A percentile compares a stretch with the other conserved stretches of the same genome.
Evolutionary conservation across 768 basidiomycete species (phyloP).

Genomic region (Tubosaeta sp.): DNA sequence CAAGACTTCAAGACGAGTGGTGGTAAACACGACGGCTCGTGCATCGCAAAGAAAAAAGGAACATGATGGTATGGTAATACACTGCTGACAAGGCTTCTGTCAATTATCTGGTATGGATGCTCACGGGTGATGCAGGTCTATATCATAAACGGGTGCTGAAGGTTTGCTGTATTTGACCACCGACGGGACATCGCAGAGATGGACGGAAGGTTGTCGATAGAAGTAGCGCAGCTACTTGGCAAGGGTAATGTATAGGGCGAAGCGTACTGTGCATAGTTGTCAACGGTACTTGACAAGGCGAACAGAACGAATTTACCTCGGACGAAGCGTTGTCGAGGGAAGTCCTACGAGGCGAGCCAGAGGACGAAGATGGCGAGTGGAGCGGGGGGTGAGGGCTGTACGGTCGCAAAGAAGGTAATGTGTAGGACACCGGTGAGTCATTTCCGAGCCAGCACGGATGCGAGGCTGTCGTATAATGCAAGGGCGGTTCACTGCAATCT

Average conservation of each 20-base stretch:
- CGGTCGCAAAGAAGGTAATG: conserved; percentile 28
- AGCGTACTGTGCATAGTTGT: conserved; percentile 17
- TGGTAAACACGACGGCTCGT: not conserved
- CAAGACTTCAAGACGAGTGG: conserved; percentile 28
- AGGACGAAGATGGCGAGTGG: conserved; percentile 27
- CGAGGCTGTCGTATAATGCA: conserved; percentile 19
- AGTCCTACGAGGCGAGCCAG: conserved; percentile 23
- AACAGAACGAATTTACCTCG: conserved; percentile 19
- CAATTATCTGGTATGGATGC: conserved; percentile 1
- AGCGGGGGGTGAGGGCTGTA: conserved; percentile 24
- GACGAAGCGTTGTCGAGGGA: conserved; percentile 23
- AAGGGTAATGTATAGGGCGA: conserved; percentile 23
- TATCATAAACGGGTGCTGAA: conserved; percentile 33
- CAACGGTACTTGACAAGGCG: not conserved
- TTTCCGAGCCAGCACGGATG: conserved; percentile 29
- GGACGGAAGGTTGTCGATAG: conserved; percentile 30
- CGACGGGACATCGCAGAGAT: conserved; percentile 36
- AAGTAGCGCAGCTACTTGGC: conserved; percentile 26
- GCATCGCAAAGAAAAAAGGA: conserved; percentile 6
- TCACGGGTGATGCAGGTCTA: conserved; percentile 18
- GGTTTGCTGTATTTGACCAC: conserved; percentile 33
- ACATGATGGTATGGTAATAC: conserved; percentile 10
- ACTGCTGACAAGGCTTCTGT: conserved; percentile 10
- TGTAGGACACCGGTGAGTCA: conserved; percentile 25
- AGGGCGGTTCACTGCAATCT: conserved; percentile 16